Base-by-base conservation (phyloP, 768 basidiomycete species). In the Gelatoporia subvermispora region DNA sequence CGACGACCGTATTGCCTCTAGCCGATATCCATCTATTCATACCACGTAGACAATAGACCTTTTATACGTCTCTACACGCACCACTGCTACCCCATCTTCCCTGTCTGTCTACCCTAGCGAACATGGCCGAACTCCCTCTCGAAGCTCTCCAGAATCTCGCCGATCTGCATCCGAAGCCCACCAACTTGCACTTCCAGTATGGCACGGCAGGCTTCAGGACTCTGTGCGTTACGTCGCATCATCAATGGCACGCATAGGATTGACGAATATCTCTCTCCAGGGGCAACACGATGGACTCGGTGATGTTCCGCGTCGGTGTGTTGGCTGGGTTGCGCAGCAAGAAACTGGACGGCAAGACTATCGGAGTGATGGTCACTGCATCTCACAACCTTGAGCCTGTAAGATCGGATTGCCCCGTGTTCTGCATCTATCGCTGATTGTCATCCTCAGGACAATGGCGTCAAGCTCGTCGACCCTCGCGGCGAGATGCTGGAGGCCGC, bases 321-420 rank as follows among this genome's bases (percentile, higher is more conserved):
- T 72, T 99, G 16, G 96, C 96, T 39, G 89, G 79, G 5, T 74
- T 99, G 43, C 73, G 96, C 49, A 97, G 93, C 70, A 96, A 87
- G 72, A 84, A 81, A 54, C 75, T 93, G n/a, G 85, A 86, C 62
- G 93, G 96, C 22, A 87, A 84, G 63, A 85, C 84, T 21, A 88
- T 99, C 58, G 96, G 96, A 15, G 90, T 98, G 18, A 98, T 99
- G 96, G 85, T 99, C 63, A 99, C 96, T 34, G 96, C 96, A 2
- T 95, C 93, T n/a, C 96, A 99, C 68, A 99, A 99, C 65, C 95
- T 96, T n/a, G 94, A 94, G 64, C 77, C 81, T 62, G 94, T 93
- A 60, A 55, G 78, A 37, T 22, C 52, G 41, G 43, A 2, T 23
- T 20, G 43, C 43, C 36, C 18, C 24, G 23, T 54, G 46, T 44